Evolutionary conservation across 768 basidiomycete genomes (phyloP).

Genomic region (Calocera cornea): DNA sequence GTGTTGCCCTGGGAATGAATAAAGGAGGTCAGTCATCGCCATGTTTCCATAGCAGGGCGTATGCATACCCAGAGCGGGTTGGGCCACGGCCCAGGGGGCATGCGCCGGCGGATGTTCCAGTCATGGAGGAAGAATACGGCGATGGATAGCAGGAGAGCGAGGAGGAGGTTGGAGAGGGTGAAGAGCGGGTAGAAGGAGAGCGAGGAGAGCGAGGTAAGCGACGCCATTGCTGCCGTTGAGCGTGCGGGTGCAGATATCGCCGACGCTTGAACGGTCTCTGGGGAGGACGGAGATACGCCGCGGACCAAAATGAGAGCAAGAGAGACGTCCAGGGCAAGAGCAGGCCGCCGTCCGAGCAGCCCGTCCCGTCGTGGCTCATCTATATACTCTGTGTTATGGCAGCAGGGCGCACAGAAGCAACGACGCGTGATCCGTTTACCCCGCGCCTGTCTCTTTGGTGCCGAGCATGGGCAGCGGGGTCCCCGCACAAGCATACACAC

Average conservation of each 20-base stretch:
- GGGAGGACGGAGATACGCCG: no score
- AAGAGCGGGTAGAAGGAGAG: background rate
- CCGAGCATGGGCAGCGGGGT: background rate
- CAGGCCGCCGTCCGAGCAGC: background rate
- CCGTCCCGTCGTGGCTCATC: background rate
- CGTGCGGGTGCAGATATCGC: background rate
- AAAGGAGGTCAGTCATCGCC: no score
- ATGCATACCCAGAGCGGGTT: constrained; percentile 1
- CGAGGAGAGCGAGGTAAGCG: no score
- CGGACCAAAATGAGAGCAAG: background rate
- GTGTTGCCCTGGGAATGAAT: no score
- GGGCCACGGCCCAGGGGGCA: background rate
- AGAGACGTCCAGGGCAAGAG: background rate
- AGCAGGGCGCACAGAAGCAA: background rate
- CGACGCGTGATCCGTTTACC: constrained; percentile 1
- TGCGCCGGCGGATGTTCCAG: background rate
- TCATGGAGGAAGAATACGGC: background rate
- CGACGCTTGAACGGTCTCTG: background rate
- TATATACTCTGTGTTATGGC: background rate
- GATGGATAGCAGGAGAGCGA: background rate
- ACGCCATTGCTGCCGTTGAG: background rate
- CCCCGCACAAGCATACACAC: background rate
- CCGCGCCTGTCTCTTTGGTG: background rate
- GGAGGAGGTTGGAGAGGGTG: background rate
- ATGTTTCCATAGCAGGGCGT: no score